Evolutionary conservation across 2,329 filamentous ascomycete genomes (phyloP).

Genomic region (Nemania abortiva): DNA sequence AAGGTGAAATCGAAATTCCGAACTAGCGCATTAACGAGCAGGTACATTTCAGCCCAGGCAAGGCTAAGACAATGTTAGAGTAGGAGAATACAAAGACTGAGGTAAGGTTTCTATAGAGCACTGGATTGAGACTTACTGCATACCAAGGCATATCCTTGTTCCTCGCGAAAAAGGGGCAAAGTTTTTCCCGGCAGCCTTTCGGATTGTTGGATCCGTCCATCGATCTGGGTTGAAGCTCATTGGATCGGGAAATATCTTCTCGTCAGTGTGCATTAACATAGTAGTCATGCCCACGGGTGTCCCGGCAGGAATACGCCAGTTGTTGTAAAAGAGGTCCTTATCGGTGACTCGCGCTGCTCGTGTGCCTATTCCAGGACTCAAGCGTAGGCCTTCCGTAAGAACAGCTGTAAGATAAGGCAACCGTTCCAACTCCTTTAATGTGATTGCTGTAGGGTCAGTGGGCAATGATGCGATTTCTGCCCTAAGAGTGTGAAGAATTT

Average conservation of each 20-base stretch:
- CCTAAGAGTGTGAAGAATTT: background rate
- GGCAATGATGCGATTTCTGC: background rate
- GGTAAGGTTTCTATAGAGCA: too few species aligned
- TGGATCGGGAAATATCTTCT: slow-evolving; percentile 41
- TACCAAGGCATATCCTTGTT: slow-evolving; percentile 12
- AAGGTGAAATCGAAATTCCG: slow-evolving; percentile 1
- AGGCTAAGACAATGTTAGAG: slow-evolving; percentile 1
- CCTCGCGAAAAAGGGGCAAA: slow-evolving; percentile 13
- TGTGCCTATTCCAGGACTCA: background rate
- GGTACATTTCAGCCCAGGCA: slow-evolving; percentile 15
- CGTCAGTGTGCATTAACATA: slow-evolving; percentile 45
- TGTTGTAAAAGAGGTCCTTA: slow-evolving; percentile 40
- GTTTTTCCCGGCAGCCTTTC: background rate
- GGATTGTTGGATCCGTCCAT: slow-evolving; percentile 43
- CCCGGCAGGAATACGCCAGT: slow-evolving; percentile 45
- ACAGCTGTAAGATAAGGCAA: slow-evolving; percentile 1
- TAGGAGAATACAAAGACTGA: too few species aligned
- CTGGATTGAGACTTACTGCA: slow-evolving; percentile 21
- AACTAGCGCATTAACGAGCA: background rate
- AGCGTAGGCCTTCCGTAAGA: slow-evolving; percentile 17
- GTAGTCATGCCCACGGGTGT: slow-evolving; percentile 49
- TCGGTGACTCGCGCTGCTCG: slow-evolving; percentile 52
- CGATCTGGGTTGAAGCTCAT: slow-evolving; percentile 46
- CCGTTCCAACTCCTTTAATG: background rate
- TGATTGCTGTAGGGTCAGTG: background rate